These are phyloP conservation scores for Irpex lacteus DNA, from an alignment of 1,284 basidiomycete species.

Conservation along the genomic window DNA sequence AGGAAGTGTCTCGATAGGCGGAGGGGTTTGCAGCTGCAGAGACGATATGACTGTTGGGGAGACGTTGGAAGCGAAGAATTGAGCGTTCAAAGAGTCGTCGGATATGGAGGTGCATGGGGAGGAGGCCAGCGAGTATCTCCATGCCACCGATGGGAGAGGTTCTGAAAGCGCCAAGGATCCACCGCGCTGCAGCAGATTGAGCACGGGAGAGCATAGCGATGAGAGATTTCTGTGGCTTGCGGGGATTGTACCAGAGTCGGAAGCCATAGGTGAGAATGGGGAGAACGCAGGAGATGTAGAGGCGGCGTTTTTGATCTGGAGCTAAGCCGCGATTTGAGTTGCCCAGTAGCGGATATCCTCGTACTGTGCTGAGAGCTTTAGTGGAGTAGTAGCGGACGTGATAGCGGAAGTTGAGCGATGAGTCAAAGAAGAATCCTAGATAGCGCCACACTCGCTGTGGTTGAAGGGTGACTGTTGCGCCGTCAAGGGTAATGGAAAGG, in stretches of 20 bases:
- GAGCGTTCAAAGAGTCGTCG: neutral
- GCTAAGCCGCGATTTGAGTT: neutral
- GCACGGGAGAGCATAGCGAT: neutral
- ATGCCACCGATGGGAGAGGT: neutral
- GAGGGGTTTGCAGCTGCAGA: neutral
- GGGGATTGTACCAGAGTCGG: neutral
- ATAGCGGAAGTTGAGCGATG: slow-evolving; percentile 23
- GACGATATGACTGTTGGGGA: neutral
- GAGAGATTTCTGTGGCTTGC: neutral
- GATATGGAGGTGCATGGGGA: neutral
- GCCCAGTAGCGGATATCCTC: neutral
- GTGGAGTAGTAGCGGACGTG: slow-evolving; percentile 25
- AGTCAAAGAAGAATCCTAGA: slow-evolving; percentile 22
- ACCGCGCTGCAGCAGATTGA: neutral
- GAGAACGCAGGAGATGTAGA: neutral
- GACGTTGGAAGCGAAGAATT: neutral
- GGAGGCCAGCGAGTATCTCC: neutral
- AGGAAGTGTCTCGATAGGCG: neutral
- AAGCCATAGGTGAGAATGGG: neutral
- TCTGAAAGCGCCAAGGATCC: neutral
- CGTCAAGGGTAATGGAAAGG: neutral
- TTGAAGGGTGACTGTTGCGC: neutral
- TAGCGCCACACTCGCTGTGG: neutral
- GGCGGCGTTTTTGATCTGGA: neutral
- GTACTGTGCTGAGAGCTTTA: neutral